Evolutionary conservation across 176 grass and related monocot species (phyloP).

Genomic region (Rhipidocladum racemiflorum): DNA sequence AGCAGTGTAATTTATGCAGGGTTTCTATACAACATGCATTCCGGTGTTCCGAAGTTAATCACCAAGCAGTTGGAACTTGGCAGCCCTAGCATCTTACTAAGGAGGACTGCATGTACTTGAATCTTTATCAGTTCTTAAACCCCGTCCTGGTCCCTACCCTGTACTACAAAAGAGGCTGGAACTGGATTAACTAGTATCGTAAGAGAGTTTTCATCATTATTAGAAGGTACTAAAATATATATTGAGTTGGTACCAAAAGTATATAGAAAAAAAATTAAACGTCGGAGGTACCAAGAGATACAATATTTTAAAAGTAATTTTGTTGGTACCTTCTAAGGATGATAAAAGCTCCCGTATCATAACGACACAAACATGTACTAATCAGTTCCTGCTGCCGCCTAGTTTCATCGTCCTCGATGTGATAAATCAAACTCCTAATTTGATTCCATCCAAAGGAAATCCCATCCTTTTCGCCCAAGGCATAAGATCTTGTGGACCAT

Average conservation of each 20-base stretch:
- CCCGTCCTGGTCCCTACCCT: not conserved
- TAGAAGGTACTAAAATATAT: no score
- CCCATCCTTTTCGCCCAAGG: conserved; percentile 12
- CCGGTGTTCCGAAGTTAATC: no score
- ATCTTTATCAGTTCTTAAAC: not conserved
- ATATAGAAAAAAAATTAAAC: no score
- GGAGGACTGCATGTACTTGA: not conserved
- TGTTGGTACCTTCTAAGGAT: no score
- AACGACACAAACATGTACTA: not conserved
- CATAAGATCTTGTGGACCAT: conserved; percentile 32
- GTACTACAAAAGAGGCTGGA: not conserved
- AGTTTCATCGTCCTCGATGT: not conserved
- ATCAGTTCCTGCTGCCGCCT: not conserved
- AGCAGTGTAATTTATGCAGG: not conserved
- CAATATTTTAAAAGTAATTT: no score
- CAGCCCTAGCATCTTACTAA: not conserved
- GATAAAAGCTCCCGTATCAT: no score
- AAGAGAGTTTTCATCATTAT: no score
- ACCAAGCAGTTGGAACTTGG: no score
- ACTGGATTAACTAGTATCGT: not conserved
- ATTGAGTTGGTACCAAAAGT: no score
- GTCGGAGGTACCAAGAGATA: no score
- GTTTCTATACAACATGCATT: not conserved
- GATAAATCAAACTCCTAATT: conserved; percentile 11
- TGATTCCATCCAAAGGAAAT: not conserved